These are phyloP conservation scores for Phascolomyces articulosus DNA, from an alignment of 371 early-diverging fungal genomes.

Conservation along the genomic window DNA sequence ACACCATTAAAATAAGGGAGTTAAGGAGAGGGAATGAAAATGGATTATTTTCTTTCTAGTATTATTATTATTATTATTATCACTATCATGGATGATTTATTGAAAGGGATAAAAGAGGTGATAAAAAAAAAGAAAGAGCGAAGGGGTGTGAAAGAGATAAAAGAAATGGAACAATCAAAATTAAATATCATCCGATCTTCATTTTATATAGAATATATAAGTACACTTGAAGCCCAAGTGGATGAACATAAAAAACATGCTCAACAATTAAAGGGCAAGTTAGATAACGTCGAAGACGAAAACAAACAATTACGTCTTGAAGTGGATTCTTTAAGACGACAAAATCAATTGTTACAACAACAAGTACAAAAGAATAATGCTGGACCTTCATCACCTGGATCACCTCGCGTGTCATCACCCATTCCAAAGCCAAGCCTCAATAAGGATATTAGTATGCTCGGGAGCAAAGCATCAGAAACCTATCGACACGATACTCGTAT, in stretches of 20 bases:
- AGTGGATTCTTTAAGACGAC: slow-evolving; percentile 46
- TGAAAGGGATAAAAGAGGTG: background rate
- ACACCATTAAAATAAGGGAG: background rate
- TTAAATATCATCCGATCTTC: too few relatives aligned
- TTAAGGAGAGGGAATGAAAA: background rate
- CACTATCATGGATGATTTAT: too few relatives aligned
- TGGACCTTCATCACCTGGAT: slow-evolving; percentile 24
- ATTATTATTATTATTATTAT: too few relatives aligned
- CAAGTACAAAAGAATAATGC: slow-evolving; percentile 13
- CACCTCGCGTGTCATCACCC: slow-evolving; percentile 37
- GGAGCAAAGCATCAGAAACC: slow-evolving; percentile 47
- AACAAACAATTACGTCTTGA: slow-evolving; percentile 62
- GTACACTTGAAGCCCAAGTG: slow-evolving; percentile 80
- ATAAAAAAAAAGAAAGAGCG: background rate
- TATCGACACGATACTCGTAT: slow-evolving; percentile 53
- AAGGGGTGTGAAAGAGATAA: background rate
- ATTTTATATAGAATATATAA: slow-evolving; percentile 69
- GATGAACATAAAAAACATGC: slow-evolving; percentile 66
- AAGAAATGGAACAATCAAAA: too few relatives aligned
- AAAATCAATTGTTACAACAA: slow-evolving; percentile 37
- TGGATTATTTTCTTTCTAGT: too few relatives aligned
- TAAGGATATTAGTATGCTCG: slow-evolving; percentile 50
- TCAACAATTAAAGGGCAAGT: slow-evolving; percentile 47
- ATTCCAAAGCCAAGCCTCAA: slow-evolving; percentile 45
- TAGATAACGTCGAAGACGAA: slow-evolving; percentile 56